Evolutionary conservation across 805 yeast genomes (phyloP).

Genomic region (Brettanomyces sp.): DNA sequence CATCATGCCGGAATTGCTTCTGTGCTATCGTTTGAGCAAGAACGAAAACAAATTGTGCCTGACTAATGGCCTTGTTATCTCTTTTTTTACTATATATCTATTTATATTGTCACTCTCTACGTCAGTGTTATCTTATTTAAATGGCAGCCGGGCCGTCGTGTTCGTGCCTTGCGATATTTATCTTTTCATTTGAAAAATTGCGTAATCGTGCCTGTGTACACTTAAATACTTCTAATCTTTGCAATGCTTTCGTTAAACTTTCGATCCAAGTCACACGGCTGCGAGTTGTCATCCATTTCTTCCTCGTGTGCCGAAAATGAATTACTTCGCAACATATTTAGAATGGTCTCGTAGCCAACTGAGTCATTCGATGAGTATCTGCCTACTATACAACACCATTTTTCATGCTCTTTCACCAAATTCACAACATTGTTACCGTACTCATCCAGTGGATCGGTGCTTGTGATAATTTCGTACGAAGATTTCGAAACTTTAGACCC

Average conservation of each 20-base stretch:
- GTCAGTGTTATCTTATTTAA: no score
- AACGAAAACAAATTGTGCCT: no score
- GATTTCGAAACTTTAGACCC: constrained; percentile 2
- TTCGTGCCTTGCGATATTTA: no score
- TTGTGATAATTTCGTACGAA: constrained; percentile 8
- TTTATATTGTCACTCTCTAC: no score
- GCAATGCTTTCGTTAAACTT: constrained; percentile 6
- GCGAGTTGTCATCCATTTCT: background rate
- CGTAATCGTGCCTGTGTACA: background rate
- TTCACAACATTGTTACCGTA: constrained; percentile 17
- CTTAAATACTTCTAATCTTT: constrained; percentile 2
- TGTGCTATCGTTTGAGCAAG: no score
- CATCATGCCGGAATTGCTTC: no score
- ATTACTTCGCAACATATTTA: constrained; percentile 5
- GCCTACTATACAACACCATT: constrained; percentile 28
- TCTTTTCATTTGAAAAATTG: no score
- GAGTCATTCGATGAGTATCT: constrained; percentile 3
- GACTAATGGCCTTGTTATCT: no score
- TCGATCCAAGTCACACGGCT: background rate
- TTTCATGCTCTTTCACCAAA: constrained; percentile 25
- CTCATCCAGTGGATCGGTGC: constrained; percentile 9
- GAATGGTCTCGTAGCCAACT: constrained; percentile 12
- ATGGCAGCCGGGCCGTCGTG: no score
- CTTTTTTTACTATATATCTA: no score
- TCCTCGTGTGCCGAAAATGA: constrained; percentile 3